Conservation (phyloP, 345 rosid species). For the Camelina hispida region DNA sequence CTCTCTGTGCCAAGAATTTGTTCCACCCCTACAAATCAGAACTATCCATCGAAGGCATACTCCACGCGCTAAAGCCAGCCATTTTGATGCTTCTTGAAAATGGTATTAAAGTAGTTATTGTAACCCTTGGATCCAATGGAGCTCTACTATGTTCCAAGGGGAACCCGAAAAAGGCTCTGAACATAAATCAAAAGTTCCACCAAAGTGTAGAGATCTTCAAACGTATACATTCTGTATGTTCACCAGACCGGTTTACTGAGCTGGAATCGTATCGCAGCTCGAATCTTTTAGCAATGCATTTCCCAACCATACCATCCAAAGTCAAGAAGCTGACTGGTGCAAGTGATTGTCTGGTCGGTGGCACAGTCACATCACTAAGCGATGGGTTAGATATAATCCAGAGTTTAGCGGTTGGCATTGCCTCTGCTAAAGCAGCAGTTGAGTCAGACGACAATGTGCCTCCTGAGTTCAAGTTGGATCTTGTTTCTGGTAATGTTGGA, state of each 20-base stretch:
- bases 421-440: slow-evolving; percentile 74
- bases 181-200: slow-evolving; percentile 28
- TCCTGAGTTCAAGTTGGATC: slow-evolving; percentile 51
- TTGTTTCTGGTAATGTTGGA: slow-evolving; percentile 59
- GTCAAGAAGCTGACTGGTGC: slow-evolving; percentile 89
- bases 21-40: slow-evolving; percentile 42
- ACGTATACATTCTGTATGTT: slow-evolving; percentile 51
- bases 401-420: slow-evolving; percentile 79
- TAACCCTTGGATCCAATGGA: slow-evolving; percentile 78
- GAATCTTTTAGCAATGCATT: slow-evolving; percentile 56
- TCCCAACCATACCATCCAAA: slow-evolving; percentile 72
- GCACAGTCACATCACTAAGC: slow-evolving; percentile 66
- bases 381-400: slow-evolving; percentile 71
- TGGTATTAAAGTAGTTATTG: slow-evolving; percentile 67
- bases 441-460: slow-evolving; percentile 80
- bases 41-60: slow-evolving; percentile 47
- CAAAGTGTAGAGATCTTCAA: slow-evolving; percentile 46
- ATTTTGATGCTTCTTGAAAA: slow-evolving; percentile 65
- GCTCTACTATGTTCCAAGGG: slow-evolving; percentile 68
- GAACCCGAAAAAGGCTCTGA: slow-evolving; percentile 38
- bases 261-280: slow-evolving; percentile 18
- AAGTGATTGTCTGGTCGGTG: slow-evolving; percentile 90
- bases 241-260: slow-evolving; percentile 40
- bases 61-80: slow-evolving; percentile 63
- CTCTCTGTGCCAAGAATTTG: slow-evolving; percentile 50